Evolutionary conservation across 2,329 filamentous ascomycete genomes (phyloP), one percentile per base, ranked within the genome.

Genomic region (Diaporthe citrichinensis): DNA sequence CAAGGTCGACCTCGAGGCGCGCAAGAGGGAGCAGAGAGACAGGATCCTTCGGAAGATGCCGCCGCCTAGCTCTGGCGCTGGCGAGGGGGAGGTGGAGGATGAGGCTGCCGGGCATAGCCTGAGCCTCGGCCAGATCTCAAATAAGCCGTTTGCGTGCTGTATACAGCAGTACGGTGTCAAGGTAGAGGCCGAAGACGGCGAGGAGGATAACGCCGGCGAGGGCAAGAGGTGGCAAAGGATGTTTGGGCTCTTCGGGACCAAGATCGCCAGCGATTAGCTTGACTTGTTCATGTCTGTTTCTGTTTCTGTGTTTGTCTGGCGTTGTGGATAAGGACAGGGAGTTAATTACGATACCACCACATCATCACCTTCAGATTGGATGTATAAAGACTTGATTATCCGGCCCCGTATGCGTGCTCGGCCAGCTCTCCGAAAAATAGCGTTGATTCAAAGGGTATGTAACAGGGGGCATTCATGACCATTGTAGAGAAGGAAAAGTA

Each of bases 141-240:
- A 92, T 73, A 87, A 85, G 46, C 90, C 93, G 0, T 95, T 95
- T 79, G 84, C 86, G 2, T 95, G 94, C 81, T 94, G 93, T 79
- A 88, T 96, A 76, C 88, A 88, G 77, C 92, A 95, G 81, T 95
- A 94, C 78, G 94, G 93, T 8, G 84, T 94, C 61, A 86, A 84
- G 73, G 82, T 88, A 20, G 77, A 74, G 7, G 85, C 86, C 76
- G 68, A 76, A 34, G 84, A 90, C 77, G 81, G 84, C 23, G 77
- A 74, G 7, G 86, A 86, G 78, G 87, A 85, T 1, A 82, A 88
- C 78, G 86, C 85, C 51, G 89, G 87, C 17, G 75, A 84, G 1
- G 86, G 83, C 4, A 84, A 78, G 78, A 84, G 88, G 41, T 95
- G 92, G 92, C 85, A 92, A 80, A 88, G 91, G 74, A 84, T 90